Evolutionary conservation across 2,329 filamentous ascomycete genomes (phyloP), one percentile per base, ranked within the genome.

Genomic region (Rachicladosporium sp.): DNA sequence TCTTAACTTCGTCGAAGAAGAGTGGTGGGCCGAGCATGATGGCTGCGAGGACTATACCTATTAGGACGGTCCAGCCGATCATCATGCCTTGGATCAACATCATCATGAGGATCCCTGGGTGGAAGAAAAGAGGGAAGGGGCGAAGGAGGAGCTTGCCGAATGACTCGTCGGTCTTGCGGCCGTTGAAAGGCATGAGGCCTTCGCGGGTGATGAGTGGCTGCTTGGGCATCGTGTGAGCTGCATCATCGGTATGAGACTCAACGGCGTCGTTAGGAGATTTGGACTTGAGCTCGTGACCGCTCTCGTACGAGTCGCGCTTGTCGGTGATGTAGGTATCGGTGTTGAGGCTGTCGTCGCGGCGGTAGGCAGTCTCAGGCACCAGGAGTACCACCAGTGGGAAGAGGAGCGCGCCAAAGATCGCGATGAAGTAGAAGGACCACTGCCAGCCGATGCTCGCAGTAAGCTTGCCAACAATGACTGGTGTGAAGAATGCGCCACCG

Each of bases 61-160:
- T 89, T 55, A 95, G 85, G 10, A 95, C 84, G 1, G 88, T 93
- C 88, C 89, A 96, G 47, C 88, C 89, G 53, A 95, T 94, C 55
- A 94, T 76, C 4, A 83, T 76, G 10, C 88, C 88, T 68, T 94
- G 88, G 36, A 88, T 84, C 3, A 95, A 68, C 52, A 73, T 77
- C 10, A 72, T 71, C 83, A 86, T 94, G 31, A 93, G 61, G 50
- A 95, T 85, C 6, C 83, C 84, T 0, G 87, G 88, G 56, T 95
- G 88, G 5, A 82, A 59, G 50, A 93, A 80, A 1, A 95, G 71
- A 0, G 84, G 84, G 38, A 95, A 79, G 0, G 88, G 89, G 2
- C 88, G 74, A 10, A 80, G 58, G 10, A 78, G 61, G 23, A 81
- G 66, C 47, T 72, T 73, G 51, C 71, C 68, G 61, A 89, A 89